Evolutionary conservation across 805 yeast genomes (phyloP).

Genomic region (Jamesozyma rosinii): DNA sequence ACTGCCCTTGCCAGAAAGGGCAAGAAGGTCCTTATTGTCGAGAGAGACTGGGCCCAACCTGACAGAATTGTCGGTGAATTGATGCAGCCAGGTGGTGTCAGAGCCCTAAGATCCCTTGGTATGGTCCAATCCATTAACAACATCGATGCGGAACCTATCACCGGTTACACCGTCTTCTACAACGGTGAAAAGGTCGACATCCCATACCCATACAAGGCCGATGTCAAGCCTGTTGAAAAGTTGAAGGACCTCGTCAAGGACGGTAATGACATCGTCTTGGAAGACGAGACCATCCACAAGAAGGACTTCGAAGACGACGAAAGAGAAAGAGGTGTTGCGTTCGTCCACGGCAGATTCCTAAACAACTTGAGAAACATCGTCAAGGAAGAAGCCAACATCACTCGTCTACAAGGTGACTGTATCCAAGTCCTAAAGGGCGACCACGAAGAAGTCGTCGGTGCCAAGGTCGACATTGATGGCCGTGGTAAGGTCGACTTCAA

Average conservation of each 20-base stretch:
- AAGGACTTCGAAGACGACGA: conserved; percentile 52
- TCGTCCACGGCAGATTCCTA: conserved; percentile 87
- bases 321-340: conserved; percentile 64
- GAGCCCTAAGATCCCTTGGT: conserved; percentile 73
- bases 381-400: conserved; percentile 59
- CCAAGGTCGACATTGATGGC: conserved; percentile 45
- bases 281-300: conserved; percentile 41
- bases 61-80: conserved; percentile 96
- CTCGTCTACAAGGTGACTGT: conserved; percentile 78
- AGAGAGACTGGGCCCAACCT: conserved; percentile 85
- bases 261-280: conserved; percentile 48
- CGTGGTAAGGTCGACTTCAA: conserved; percentile 37
- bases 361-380: conserved; percentile 68
- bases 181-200: conserved; percentile 48
- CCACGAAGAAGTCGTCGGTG: conserved; percentile 58
- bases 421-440: conserved; percentile 50
- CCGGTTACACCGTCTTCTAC: conserved; percentile 75
- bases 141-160: conserved; percentile 59
- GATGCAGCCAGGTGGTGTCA: conserved; percentile 93
- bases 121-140: conserved; percentile 49
- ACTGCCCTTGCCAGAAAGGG: conserved; percentile 87
- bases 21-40: conserved; percentile 61
- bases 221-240: conserved; percentile 37
- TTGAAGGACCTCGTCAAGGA: conserved; percentile 47
- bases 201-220: conserved; percentile 62